A percentile compares a stretch with the other conserved stretches of the same genome.
phyloP scores from a whole-genome alignment of 257 asterid genomes.

The Scutellaria galericulata region DNA sequence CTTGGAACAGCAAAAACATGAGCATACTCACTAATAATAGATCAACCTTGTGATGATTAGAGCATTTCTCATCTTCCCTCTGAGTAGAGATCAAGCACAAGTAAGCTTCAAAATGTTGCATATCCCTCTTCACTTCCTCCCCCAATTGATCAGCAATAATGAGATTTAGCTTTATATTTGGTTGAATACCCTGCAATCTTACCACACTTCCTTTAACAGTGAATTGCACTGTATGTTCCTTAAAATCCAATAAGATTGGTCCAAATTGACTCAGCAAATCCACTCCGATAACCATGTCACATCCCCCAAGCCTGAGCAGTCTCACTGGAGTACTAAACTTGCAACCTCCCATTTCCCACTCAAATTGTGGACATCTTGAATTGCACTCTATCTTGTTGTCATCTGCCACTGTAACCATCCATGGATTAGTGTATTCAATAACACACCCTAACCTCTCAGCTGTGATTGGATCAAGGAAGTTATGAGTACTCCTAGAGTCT shows the following conservation, averaged over 20 bases:
- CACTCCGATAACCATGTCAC: not conserved
- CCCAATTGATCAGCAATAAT: not conserved
- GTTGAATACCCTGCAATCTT: not conserved
- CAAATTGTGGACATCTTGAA: not conserved
- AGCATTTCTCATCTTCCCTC: too few species aligned
- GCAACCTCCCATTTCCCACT: not conserved
- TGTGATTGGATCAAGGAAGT: not conserved
- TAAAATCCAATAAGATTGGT: not conserved
- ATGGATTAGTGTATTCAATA: too few species aligned
- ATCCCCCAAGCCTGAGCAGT: not conserved
- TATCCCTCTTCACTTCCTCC: not conserved
- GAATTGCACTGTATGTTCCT: not conserved
- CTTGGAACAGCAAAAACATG: not conserved
- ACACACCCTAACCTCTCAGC: not conserved
- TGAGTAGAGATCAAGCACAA: too few species aligned
- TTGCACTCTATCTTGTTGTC: not conserved
- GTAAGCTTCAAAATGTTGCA: too few species aligned
- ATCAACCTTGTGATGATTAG: too few species aligned
- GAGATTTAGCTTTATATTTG: too few species aligned
- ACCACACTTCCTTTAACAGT: too few species aligned
- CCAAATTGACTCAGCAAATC: not conserved
- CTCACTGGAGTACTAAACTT: not conserved
- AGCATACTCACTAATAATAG: not conserved
- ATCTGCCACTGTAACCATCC: not conserved
- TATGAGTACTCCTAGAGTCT: not conserved